Base-by-base conservation (phyloP, 306 rosid genomes). In the Hippophae rhamnoides region DNA sequence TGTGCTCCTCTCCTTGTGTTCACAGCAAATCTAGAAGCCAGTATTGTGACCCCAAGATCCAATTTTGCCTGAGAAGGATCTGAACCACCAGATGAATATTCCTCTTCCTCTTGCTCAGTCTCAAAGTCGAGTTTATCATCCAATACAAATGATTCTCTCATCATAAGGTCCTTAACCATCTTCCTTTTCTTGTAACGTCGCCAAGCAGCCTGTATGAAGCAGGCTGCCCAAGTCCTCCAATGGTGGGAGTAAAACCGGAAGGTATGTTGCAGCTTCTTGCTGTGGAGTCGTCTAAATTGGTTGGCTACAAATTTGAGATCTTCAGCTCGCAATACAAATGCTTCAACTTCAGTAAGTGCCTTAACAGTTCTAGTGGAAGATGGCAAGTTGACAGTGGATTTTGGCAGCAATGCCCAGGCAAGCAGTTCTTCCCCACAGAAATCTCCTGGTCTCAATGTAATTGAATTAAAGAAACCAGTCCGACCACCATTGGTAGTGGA, bases 181-280 rank as follows among this genome's bases (percentile, higher is more conserved):
- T 69, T 82, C 60, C 90, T 78, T 64, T 78, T 88, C 81, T 84
- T 82, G 73, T 84, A 77, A 31, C 97, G 75, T 49, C 70, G 90
- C 97, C 97, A 92, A 66, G 99, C 99, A 62, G 99, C 99, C 81
- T 92, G 99, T 54, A 92, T 79, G 75, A 88, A 92, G 83, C 99
- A 88, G 49, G 97, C 94, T n/a, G 97, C 99, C 97, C 97, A 92
- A 43, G 95, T 84, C 76, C 99, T 83, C 99, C 99, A 92, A 52
- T 92, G 99, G 71, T 88, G 99, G 56, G 99, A 92, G 56, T 92
- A 84, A 70, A 84, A 86, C 56, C 99, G 81, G 73, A 92, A 86
- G 10, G 99, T 92, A 74, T 92, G 96, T 80, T 92, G 99, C 74
- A 92, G 82, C 77, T 82, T 92, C 84, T 88, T 92, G 81, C 99